Percentiles rank a stretch among this genome's conserved stretches.
Conservation (phyloP, 2,329 filamentous ascomycete genomes). For the Aspergillus latus region DNA sequence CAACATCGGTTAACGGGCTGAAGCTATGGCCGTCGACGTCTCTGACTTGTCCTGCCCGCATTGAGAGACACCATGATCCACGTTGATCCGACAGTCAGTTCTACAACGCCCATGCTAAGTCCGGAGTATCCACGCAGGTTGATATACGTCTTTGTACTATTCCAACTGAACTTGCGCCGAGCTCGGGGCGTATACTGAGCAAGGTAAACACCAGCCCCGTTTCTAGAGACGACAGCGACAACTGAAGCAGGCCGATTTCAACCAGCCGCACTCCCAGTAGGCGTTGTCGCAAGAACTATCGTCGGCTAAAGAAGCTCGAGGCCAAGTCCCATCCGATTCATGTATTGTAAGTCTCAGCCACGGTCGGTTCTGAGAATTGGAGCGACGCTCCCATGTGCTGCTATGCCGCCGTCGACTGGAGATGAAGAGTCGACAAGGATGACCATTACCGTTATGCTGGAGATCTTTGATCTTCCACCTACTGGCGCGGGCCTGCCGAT, state of each 20-base stretch:
- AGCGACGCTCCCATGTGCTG: no score
- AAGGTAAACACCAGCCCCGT: neutral
- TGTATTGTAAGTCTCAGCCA: constrained; percentile 10
- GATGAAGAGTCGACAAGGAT: no score
- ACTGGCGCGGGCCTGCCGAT: no score
- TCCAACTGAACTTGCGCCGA: constrained; percentile 35
- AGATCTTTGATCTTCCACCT: no score
- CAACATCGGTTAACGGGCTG: constrained; percentile 35
- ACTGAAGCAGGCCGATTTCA: neutral
- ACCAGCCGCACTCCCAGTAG: constrained; percentile 10
- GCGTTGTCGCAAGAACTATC: constrained; percentile 13
- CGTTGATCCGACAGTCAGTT: constrained; percentile 16
- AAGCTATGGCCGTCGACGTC: constrained; percentile 39
- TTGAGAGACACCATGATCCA: constrained; percentile 47
- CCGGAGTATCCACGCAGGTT: constrained; percentile 27
- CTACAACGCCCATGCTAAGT: no score
- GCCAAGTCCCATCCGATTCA: constrained; percentile 13
- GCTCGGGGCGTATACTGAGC: constrained; percentile 17
- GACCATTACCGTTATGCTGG: no score
- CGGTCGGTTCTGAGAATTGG: constrained; percentile 13
- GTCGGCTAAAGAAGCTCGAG: constrained; percentile 3
- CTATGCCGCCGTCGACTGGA: no score
- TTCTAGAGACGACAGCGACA: no score
- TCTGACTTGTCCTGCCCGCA: constrained; percentile 45
- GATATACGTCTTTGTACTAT: constrained; percentile 41